Base-by-base conservation (phyloP, 805 yeast species). In the Gaillardinia entomophila region DNA sequence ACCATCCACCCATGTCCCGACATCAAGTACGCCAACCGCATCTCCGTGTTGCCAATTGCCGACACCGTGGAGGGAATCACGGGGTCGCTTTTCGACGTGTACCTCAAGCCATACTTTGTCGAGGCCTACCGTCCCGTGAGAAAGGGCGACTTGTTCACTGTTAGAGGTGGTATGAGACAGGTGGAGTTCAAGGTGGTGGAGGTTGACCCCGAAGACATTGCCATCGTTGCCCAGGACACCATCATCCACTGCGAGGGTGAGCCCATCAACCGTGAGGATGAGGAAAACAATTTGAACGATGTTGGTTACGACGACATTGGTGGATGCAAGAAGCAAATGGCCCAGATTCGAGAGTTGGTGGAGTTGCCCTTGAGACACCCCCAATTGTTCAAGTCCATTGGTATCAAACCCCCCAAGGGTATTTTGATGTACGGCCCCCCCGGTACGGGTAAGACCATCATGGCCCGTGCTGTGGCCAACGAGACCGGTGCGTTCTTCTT, bases 381-480 rank as follows among this genome's bases (percentile, higher is more conserved):
- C 32, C 97, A 92, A 66, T 75, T 92, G 51, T 92, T 92, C 75
- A 92, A 92, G 70, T 80, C 94, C 24, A 90, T 92, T 54, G 98
- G 98, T 76, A 92, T 92, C 59, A 92, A 92, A 62, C 98, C 98
- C 27, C 98, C 98, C 45, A 85, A 87, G 62, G 98, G 98, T 71
- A 88, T 92, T 40, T 75, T 92, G 55, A 85, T 86, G 95, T 92
- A 84, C 60, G 98, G 98, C 55, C 98, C 98, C 31, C 98, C 98
- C 22, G 98, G 98, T 77, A 92, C 98, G 12, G 98, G 98, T 84
- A 92, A 92, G 67, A 92, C 98, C 20, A 73, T 92, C 48, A 88
- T 92, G 96, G 98, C 98, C 2, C 81, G 98, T 60, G 98, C 98
- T n/a, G 98, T 92, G 33, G 98, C 98, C 30, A 92, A 92, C 53